A percentile compares a stretch with the other conserved stretches of the same genome.
These are phyloP conservation scores for Hypoxylon sp. DNA, from an alignment of 2,329 filamentous ascomycete species.

Conservation along the genomic window DNA sequence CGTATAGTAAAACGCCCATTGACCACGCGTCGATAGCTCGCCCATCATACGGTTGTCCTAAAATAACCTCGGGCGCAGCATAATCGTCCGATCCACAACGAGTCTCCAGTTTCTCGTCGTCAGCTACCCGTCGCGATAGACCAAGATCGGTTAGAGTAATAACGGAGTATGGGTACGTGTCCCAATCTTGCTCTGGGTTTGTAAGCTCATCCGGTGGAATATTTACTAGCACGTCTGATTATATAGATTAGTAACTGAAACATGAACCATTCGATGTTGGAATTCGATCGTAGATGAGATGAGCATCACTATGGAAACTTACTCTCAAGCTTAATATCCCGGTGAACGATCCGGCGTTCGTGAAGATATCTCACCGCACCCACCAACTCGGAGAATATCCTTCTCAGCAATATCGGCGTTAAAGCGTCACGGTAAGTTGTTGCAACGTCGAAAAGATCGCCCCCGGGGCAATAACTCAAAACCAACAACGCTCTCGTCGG, in stretches of 20 bases:
- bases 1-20: conserved; percentile 90
- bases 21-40: conserved; percentile 95
- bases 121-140: conserved; percentile 83
- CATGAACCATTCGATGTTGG: not conserved
- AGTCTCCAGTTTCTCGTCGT: conserved; percentile 89
- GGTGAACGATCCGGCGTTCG: conserved; percentile 84
- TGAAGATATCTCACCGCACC: conserved; percentile 88
- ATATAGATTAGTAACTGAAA: conserved; percentile 16
- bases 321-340: conserved; percentile 98
- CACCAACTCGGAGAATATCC: conserved; percentile 90
- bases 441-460: conserved; percentile 93
- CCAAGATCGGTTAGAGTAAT: conserved; percentile 92
- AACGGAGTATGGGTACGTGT: conserved; percentile 80
- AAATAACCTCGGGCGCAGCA: conserved; percentile 92
- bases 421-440: conserved; percentile 75
- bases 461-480: conserved; percentile 90
- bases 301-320: conserved; percentile 50
- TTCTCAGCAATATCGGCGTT: conserved; percentile 73
- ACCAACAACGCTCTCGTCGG: conserved; percentile 84
- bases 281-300: conserved; percentile 26
- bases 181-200: conserved; percentile 71
- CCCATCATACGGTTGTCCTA: conserved; percentile 94
- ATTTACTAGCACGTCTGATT: conserved; percentile 89
- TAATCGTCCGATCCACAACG: conserved; percentile 97
- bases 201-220: conserved; percentile 73